A percentile compares a stretch with the other conserved stretches of the same genome.
These are phyloP conservation scores for Pythium vanterpoolii DNA, from an alignment of 352 stramenopile species.

Conservation along the genomic window DNA sequence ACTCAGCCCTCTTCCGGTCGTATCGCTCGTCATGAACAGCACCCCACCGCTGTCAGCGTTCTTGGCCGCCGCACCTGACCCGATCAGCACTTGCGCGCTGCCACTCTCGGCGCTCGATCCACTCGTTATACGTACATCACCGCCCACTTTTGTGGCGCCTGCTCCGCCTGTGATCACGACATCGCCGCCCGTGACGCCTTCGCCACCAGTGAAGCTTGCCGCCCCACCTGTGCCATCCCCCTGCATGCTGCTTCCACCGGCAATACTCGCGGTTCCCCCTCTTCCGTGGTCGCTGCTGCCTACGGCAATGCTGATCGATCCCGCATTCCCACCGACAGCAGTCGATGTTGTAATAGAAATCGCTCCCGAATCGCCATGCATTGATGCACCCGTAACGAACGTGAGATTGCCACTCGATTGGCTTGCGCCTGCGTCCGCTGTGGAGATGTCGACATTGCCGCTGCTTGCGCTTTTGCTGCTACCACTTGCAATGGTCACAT, in stretches of 20 bases:
- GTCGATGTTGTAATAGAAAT: conserved; percentile 30
- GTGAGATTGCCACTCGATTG: conserved; percentile 19
- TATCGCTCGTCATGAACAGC: conserved; percentile 27
- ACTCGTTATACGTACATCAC: conserved; percentile 23
- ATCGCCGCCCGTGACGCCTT: conserved; percentile 27
- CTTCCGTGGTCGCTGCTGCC: conserved; percentile 20
- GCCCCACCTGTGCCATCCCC: conserved; percentile 28
- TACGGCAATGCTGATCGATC: conserved; percentile 29
- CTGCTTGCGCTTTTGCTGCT: conserved; percentile 14
- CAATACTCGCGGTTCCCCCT: conserved; percentile 20
- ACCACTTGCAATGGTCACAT: conserved; percentile 25
- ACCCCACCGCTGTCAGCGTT: conserved; percentile 32
- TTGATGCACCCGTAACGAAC: conserved; percentile 6
- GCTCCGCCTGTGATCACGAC: conserved; percentile 24
- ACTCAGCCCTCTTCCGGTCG: conserved; percentile 30
- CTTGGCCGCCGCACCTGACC: conserved; percentile 20
- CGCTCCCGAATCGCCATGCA: conserved; percentile 19
- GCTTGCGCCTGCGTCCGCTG: conserved; percentile 14
- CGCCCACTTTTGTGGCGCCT: conserved; percentile 17
- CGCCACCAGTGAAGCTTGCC: conserved; percentile 27
- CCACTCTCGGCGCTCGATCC: conserved; percentile 16
- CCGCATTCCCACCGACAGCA: conserved; percentile 19
- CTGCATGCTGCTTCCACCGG: conserved; percentile 27
- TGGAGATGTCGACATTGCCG: conserved; percentile 26
- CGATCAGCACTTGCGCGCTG: conserved; percentile 21